Evolutionary conservation across 2,329 filamentous ascomycete species (phyloP).

Genomic region (Colletotrichum zoysiae): DNA sequence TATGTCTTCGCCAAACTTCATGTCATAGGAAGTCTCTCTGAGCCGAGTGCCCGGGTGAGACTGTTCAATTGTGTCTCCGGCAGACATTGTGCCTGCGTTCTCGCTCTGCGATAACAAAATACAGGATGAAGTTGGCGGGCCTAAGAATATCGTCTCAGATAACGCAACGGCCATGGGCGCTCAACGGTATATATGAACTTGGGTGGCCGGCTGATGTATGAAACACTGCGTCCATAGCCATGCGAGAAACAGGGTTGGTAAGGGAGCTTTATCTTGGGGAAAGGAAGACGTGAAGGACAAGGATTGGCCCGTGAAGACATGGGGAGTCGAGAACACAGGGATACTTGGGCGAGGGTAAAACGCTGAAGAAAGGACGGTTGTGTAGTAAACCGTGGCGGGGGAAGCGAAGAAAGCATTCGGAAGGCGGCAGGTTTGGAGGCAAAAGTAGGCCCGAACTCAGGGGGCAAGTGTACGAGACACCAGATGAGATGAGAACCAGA

Average conservation of each 20-base stretch:
- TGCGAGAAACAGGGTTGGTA: constrained; percentile 18
- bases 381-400: constrained; percentile 10
- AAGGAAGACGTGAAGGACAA: neutral
- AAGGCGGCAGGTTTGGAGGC: constrained; percentile 1
- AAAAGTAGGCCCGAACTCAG: constrained; percentile 17
- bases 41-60: constrained; percentile 49
- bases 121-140: neutral
- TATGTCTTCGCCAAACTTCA: constrained; percentile 40
- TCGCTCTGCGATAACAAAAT: constrained; percentile 11
- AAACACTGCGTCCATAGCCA: constrained; percentile 21
- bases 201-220: constrained; percentile 16
- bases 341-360: constrained; percentile 28
- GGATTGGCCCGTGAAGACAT: constrained; percentile 14
- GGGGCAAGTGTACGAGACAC: constrained; percentile 23
- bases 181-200: constrained; percentile 21
- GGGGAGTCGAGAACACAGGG: constrained; percentile 24
- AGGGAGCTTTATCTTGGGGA: constrained; percentile 26
- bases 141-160: neutral
- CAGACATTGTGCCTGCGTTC: constrained; percentile 45
- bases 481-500: constrained; percentile 28
- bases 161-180: constrained; percentile 1
- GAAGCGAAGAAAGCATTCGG: neutral
- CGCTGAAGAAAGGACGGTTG: constrained; percentile 24
- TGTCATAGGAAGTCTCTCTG: constrained; percentile 25
- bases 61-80: constrained; percentile 52